Evolutionary conservation across 2,329 filamentous ascomycete species (phyloP).

Genomic region (Xylaria sp.): DNA sequence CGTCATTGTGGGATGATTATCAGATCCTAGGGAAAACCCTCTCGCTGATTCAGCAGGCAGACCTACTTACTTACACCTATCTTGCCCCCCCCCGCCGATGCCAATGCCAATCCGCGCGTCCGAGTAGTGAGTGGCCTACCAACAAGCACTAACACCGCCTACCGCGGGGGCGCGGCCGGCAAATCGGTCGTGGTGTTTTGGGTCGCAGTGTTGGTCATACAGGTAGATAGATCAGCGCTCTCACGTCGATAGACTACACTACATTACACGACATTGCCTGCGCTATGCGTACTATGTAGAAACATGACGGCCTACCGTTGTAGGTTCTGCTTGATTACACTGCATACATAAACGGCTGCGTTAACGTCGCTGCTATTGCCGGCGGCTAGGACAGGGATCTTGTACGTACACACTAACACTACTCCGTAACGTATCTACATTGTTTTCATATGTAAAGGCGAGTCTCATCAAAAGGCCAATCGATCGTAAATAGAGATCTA

Average conservation of each 20-base stretch:
- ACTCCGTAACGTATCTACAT: not conserved
- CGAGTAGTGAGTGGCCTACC: conserved; percentile 14
- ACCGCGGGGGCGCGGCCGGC: conserved; percentile 2
- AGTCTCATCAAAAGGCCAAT: conserved; percentile 28
- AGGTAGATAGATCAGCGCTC: conserved; percentile 20
- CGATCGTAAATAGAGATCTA: conserved; percentile 39
- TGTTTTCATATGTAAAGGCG: conserved; percentile 2
- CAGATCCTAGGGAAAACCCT: conserved; percentile 27
- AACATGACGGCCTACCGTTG: not conserved
- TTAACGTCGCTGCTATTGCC: conserved; percentile 24
- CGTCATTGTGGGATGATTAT: conserved; percentile 39
- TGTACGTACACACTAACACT: not conserved
- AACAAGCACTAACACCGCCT: not conserved
- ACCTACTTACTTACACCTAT: conserved; percentile 13
- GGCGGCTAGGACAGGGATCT: conserved; percentile 18
- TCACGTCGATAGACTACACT: not conserved
- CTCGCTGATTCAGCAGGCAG: conserved; percentile 25
- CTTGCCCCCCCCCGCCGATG: conserved; percentile 4
- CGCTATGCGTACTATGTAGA: not conserved
- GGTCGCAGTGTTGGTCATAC: not conserved
- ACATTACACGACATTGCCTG: not conserved
- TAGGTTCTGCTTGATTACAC: conserved; percentile 1
- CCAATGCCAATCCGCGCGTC: conserved; percentile 31
- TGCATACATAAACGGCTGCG: not conserved
- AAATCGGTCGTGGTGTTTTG: conserved; percentile 16